These are phyloP conservation scores for Nyctanthes arbortristis DNA, from an alignment of 257 asterid species.

Conservation along the genomic window DNA sequence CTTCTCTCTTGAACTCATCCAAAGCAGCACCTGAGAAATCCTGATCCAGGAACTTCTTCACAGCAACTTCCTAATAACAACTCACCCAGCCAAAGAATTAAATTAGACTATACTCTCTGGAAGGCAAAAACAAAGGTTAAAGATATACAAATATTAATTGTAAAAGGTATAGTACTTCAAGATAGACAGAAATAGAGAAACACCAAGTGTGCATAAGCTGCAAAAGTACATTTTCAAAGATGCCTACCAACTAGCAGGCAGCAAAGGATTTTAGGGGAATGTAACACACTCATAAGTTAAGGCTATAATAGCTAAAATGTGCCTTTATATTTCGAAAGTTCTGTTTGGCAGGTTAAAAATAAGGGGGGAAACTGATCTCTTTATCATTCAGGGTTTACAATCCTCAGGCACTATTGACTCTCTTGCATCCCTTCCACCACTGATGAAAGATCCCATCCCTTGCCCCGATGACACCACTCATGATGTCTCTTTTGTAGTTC, in stretches of 20 bases:
- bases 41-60: constrained; percentile 98
- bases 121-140: not conserved
- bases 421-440: too few relatives aligned
- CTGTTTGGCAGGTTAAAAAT: too few relatives aligned
- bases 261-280: not conserved
- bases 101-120: not conserved
- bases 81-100: constrained; percentile 22
- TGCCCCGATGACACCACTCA: too few relatives aligned
- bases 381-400: too few relatives aligned
- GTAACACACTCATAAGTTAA: not conserved
- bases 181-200: not conserved
- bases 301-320: not conserved
- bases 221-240: too few relatives aligned
- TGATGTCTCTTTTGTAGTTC: too few relatives aligned
- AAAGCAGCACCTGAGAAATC: constrained; percentile 99
- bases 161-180: not conserved
- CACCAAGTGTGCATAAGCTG: too few relatives aligned
- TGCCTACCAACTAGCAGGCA: too few relatives aligned
- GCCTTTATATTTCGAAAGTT: too few relatives aligned
- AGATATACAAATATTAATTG: not conserved
- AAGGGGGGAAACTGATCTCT: too few relatives aligned
- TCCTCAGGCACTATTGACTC: too few relatives aligned
- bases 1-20: constrained; percentile 99
- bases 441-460: too few relatives aligned
- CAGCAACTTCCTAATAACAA: constrained; percentile 89